A percentile compares a stretch with the other conserved stretches of the same genome.
These are phyloP conservation scores for Strobilomyces dryophilus DNA, from an alignment of 768 basidiomycete genomes.

Conservation along the genomic window DNA sequence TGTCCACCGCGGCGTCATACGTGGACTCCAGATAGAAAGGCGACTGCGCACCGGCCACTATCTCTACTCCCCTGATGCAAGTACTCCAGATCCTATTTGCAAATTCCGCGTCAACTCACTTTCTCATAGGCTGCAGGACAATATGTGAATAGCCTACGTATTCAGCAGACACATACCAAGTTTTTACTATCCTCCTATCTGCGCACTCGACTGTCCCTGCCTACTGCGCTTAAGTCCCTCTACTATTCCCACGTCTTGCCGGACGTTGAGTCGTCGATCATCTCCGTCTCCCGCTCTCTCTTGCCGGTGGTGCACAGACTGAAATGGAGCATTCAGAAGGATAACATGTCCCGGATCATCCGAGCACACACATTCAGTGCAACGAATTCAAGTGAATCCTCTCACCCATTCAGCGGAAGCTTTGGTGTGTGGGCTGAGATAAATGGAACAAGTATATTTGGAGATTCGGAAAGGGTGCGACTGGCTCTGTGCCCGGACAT, in stretches of 20 bases:
- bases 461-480: slow-evolving; percentile 61
- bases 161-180: slow-evolving; percentile 53
- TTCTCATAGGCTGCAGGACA: slow-evolving; percentile 55
- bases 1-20: slow-evolving; percentile 66
- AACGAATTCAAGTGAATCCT: slow-evolving; percentile 15
- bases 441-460: slow-evolving; percentile 45
- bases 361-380: slow-evolving; percentile 38
- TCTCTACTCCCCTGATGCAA: slow-evolving; percentile 57
- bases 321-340: slow-evolving; percentile 68
- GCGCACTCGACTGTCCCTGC: slow-evolving; percentile 40
- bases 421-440: slow-evolving; percentile 56
- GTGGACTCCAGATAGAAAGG: slow-evolving; percentile 61
- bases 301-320: slow-evolving; percentile 61
- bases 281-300: slow-evolving; percentile 54
- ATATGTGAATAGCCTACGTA: slow-evolving; percentile 54
- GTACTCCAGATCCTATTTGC: slow-evolving; percentile 2
- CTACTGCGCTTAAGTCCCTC: slow-evolving; percentile 40
- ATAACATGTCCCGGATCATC: slow-evolving; percentile 55
- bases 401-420: slow-evolving; percentile 30
- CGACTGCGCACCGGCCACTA: slow-evolving; percentile 65
- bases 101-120: slow-evolving; percentile 3
- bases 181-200: slow-evolving; percentile 52
- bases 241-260: slow-evolving; percentile 53
- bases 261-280: slow-evolving; percentile 57
- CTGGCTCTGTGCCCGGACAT: slow-evolving; percentile 67